Evolutionary conservation across 2,329 filamentous ascomycete genomes (phyloP).

Genomic region (Colletotrichum zoysiae): DNA sequence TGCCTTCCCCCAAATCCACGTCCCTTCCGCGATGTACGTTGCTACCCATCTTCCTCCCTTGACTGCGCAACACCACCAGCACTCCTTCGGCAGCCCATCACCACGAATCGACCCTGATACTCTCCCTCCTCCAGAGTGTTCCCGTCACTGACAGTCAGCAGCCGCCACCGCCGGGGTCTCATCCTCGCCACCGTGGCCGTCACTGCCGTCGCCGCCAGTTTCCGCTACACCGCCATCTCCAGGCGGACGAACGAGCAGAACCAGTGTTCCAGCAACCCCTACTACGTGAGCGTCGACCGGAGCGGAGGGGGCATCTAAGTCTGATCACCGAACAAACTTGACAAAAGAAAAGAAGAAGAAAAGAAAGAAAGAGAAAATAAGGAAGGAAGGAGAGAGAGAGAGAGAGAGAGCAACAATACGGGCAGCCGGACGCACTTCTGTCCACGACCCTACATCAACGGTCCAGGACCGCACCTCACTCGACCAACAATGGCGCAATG

Average conservation of each 20-base stretch:
- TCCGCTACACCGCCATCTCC: slow-evolving; percentile 53
- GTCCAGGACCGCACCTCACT: background rate
- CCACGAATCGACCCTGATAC: background rate
- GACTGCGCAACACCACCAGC: slow-evolving; percentile 25
- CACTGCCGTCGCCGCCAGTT: slow-evolving; percentile 47
- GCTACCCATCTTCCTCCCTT: slow-evolving; percentile 45
- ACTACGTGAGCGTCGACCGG: slow-evolving; percentile 65
- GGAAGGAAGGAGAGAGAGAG: too few species aligned
- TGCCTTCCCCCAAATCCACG: slow-evolving; percentile 31
- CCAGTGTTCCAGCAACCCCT: slow-evolving; percentile 53
- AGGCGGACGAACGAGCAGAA: slow-evolving; percentile 58
- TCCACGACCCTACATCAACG: too few species aligned
- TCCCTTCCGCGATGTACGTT: slow-evolving; percentile 43
- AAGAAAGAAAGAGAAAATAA: background rate
- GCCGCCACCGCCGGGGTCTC: slow-evolving; percentile 54
- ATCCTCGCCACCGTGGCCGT: slow-evolving; percentile 50
- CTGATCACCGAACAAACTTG: too few species aligned
- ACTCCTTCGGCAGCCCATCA: background rate
- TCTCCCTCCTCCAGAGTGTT: background rate
- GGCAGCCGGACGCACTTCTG: background rate
- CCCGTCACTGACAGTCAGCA: slow-evolving; percentile 34
- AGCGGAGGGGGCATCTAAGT: slow-evolving; percentile 61
- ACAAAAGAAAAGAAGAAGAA: background rate
- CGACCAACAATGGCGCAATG: background rate
- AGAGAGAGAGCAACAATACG: background rate